Percentiles rank a stretch among this genome's conserved stretches.
phyloP scores from a whole-genome alignment of 2,329 filamentous ascomycete genomes.

The Rhinocladiella similis region DNA sequence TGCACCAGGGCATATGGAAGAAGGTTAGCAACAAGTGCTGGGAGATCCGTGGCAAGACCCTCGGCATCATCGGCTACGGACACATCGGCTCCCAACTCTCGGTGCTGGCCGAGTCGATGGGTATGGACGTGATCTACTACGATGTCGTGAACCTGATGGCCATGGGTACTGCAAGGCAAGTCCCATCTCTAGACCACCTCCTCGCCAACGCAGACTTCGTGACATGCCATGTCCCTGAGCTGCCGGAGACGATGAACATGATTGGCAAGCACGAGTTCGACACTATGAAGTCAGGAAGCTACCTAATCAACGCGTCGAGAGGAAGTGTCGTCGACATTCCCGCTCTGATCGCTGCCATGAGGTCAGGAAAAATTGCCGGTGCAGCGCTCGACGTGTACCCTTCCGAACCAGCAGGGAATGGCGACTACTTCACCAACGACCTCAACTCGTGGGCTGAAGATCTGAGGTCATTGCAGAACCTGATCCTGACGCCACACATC shows the following conservation, averaged over 20 bases:
- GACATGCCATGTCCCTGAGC: slow-evolving; percentile 89
- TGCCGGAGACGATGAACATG: slow-evolving; percentile 90
- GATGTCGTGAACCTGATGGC: slow-evolving; percentile 94
- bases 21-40: slow-evolving; percentile 96
- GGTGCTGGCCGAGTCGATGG: slow-evolving; percentile 94
- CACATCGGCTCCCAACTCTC: slow-evolving; percentile 97
- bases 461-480: slow-evolving; percentile 79
- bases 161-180: slow-evolving; percentile 82
- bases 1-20: slow-evolving; percentile 95
- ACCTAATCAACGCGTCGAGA: slow-evolving; percentile 93
- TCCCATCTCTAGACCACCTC: slow-evolving; percentile 73
- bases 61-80: slow-evolving; percentile 96
- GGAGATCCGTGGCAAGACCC: slow-evolving; percentile 96
- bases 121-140: slow-evolving; percentile 97
- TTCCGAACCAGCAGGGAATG: slow-evolving; percentile 88
- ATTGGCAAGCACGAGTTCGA: slow-evolving; percentile 77
- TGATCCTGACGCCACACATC: slow-evolving; percentile 95
- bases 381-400: slow-evolving; percentile 97
- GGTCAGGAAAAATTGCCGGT: slow-evolving; percentile 81
- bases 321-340: slow-evolving; percentile 93
- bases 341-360: slow-evolving; percentile 83
- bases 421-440: slow-evolving; percentile 85
- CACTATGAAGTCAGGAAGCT: slow-evolving; percentile 89
- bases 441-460: slow-evolving; percentile 86
- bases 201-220: slow-evolving; percentile 85